Evolutionary conservation across 495 filamentous ascomycete genomes (phyloP).

Genomic region (Xanthoparmelia taractica): DNA sequence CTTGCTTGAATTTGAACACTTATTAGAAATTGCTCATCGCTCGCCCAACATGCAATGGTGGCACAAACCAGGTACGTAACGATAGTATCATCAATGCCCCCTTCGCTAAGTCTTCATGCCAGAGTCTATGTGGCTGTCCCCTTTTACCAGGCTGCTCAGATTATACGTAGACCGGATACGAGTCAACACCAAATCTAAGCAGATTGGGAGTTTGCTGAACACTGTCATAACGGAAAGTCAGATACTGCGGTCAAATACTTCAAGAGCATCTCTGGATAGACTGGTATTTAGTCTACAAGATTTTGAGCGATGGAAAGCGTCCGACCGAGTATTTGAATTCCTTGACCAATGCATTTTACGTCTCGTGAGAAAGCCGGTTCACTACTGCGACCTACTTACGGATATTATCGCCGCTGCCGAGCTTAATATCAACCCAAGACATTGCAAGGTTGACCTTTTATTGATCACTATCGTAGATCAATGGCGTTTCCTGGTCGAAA

Average conservation of each 20-base stretch:
- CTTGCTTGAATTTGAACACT: slow-evolving; percentile 62
- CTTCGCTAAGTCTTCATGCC: slow-evolving; percentile 16
- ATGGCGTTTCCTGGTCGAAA: slow-evolving; percentile 59
- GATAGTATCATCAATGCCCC: neutral
- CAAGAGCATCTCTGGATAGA: slow-evolving; percentile 42
- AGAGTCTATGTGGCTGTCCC: slow-evolving; percentile 44
- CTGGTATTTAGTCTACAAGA: slow-evolving; percentile 44
- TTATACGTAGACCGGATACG: slow-evolving; percentile 40
- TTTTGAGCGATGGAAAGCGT: slow-evolving; percentile 21
- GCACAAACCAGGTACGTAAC: slow-evolving; percentile 48
- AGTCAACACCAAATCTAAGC: slow-evolving; percentile 20
- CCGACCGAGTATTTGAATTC: slow-evolving; percentile 47
- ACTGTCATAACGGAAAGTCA: slow-evolving; percentile 45
- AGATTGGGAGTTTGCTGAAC: slow-evolving; percentile 32
- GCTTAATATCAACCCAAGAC: slow-evolving; percentile 14
- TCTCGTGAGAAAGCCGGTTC: slow-evolving; percentile 61
- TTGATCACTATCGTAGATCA: slow-evolving; percentile 64
- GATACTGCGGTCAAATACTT: slow-evolving; percentile 37
- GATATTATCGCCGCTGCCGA: slow-evolving; percentile 18
- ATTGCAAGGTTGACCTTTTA: slow-evolving; percentile 42
- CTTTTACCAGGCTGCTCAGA: slow-evolving; percentile 56
- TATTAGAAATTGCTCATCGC: slow-evolving; percentile 66
- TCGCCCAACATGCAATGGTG: slow-evolving; percentile 82
- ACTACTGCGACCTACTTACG: slow-evolving; percentile 55
- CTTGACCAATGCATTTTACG: slow-evolving; percentile 73